Evolutionary conservation across 2,329 filamentous ascomycete species (phyloP), one percentile per base, ranked within the genome.

Genomic region (Elsinoe batatas): DNA sequence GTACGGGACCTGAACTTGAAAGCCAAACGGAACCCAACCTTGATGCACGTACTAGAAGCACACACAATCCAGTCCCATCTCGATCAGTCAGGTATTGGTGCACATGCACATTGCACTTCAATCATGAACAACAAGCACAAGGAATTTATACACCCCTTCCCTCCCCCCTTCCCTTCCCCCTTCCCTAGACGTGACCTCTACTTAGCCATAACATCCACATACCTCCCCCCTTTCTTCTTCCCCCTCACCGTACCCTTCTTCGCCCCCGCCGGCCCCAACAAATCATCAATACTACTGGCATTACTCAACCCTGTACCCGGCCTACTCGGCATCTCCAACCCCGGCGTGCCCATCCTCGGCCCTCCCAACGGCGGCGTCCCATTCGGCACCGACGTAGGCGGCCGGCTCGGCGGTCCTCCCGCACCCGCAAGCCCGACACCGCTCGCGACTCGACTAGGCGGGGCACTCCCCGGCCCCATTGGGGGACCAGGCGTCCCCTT

Each of bases 141-240:
- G 36, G 20, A 10, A 18, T 35, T 30, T 22, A 26, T 44, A 44
- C 40, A 44, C 17, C 10, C 20, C 17, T 12, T 22, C 20, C 2
- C 40, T n/a, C 8, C n/a, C 40, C 18, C 22, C n/a, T n/a, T 26
- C 22, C 22, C 6, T 6, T 26, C 3, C 22, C 22, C 22, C 22
- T 26, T 26, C 22, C 22, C 22, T 26, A 3, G 22, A 3, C 22
- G 22, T 26, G 22, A 32, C 6, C 47, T 13, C 56, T 60, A 56
- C 59, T 88, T 84, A 8, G 86, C 87, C 90, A 97, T 96, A 58
- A 98, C 89, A 78, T 98, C 93, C 30, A 98, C 84, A 75, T 98
- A 98, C 26, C 91, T 78, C 30, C 89, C 85, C 18, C 85, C 83
- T 76, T 90, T 95, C 75, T 89, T 88, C 64, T 86, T 88, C 69